Percentiles rank a stretch among this genome's conserved stretches.
Conservation (phyloP, 768 basidiomycete species). For the Trametopsis cervina region DNA sequence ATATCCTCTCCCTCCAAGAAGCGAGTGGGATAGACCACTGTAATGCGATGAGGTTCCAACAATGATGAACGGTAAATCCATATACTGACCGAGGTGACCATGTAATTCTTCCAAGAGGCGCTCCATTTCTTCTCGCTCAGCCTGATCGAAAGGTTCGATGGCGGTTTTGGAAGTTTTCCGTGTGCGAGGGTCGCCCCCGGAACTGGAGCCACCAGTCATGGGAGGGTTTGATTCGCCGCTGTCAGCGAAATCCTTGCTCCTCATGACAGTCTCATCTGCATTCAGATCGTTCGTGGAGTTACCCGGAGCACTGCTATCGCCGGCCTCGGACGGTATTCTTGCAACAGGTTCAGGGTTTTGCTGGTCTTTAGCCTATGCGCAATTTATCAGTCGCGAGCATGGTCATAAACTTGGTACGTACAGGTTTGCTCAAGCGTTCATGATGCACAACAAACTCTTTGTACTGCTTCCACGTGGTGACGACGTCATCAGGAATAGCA, state of each 20-base stretch:
- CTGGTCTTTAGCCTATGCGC: constrained; percentile 42
- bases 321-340: constrained; percentile 52
- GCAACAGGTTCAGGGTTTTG: constrained; percentile 38
- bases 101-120: constrained; percentile 63
- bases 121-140: constrained; percentile 91
- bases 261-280: constrained; percentile 11
- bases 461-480: constrained; percentile 95
- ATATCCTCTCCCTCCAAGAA: constrained; percentile 93
- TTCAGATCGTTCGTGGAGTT: constrained; percentile 21
- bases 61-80: neutral
- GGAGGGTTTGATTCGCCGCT: constrained; percentile 12
- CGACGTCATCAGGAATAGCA: constrained; percentile 84
- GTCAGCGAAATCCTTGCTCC: constrained; percentile 15
- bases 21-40: constrained; percentile 72
- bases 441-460: constrained; percentile 78
- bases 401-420: too few relatives aligned
- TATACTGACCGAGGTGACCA: constrained; percentile 75
- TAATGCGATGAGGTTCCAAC: neutral
- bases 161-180: constrained; percentile 38
- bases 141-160: constrained; percentile 66
- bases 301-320: constrained; percentile 29
- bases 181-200: constrained; percentile 29
- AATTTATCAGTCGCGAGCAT: constrained; percentile 1
- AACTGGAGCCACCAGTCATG: constrained; percentile 14
- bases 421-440: constrained; percentile 66